A percentile compares a stretch with the other conserved stretches of the same genome.
phyloP scores from a whole-genome alignment of 1,284 basidiomycete species.

The Amylostereum areolatum region DNA sequence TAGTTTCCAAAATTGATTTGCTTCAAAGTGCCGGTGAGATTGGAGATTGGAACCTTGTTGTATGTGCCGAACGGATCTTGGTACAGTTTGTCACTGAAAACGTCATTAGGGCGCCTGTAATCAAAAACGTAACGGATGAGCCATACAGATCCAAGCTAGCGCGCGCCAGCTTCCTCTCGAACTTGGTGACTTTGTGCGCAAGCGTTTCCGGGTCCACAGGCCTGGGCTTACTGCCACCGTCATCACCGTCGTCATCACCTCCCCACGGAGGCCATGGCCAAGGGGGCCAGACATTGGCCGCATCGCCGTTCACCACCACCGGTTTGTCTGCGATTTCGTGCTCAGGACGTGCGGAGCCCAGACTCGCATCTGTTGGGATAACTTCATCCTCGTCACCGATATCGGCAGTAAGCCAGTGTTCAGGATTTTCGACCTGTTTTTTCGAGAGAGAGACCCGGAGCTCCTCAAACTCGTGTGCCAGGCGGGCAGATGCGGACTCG shows the following conservation, averaged over 20 bases:
- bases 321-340: constrained; percentile 8
- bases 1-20: constrained; percentile 82
- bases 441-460: too few relatives aligned
- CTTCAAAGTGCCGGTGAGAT: constrained; percentile 67
- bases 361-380: too few relatives aligned
- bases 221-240: constrained; percentile 33
- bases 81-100: constrained; percentile 50
- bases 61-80: constrained; percentile 86
- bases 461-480: too few relatives aligned
- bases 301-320: constrained; percentile 49
- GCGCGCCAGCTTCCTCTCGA: constrained; percentile 79
- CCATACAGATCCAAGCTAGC: constrained; percentile 77
- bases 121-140: background rate
- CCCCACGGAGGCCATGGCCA: constrained; percentile 88
- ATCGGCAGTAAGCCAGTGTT: too few relatives aligned
- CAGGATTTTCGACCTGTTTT: too few relatives aligned
- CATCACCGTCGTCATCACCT: constrained; percentile 47
- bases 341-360: background rate
- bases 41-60: constrained; percentile 73
- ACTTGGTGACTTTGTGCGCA: constrained; percentile 69
- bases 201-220: constrained; percentile 53
- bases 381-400: too few relatives aligned
- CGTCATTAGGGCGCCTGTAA: constrained; percentile 2
- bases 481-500: constrained; percentile 15
- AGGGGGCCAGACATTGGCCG: constrained; percentile 65